Base-by-base conservation (phyloP, 495 filamentous ascomycete species). In the Xylaria castorea region DNA sequence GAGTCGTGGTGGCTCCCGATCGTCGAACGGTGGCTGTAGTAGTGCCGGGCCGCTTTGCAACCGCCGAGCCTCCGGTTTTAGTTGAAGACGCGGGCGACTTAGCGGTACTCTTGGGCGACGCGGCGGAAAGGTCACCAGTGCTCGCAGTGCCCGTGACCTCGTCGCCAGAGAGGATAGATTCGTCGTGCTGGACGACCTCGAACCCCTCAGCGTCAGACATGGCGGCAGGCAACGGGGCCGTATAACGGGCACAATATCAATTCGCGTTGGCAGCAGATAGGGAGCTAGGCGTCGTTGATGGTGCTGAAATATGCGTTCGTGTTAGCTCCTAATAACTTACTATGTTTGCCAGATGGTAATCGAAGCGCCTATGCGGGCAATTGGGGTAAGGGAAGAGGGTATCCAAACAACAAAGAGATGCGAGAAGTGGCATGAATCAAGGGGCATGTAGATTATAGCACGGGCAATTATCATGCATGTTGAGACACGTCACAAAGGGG, bases 171-270 rank as follows among this genome's bases (percentile, higher is more conserved):
- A 79, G 73, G 61, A 80, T 57, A 63, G 80, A 83, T 68, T 82
- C 82, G 18, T 78, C 76, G 62, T 80, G 81, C 75, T 82, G 80
- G 76, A 78, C 79, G 68, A 80, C 81, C 58, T 84, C 83, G 72
- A 81, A 77, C 60, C 78, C 77, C 42, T 85, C 83, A 74, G 73
- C 79, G 76, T 86, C 84, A 71, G 84, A 85, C 83, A 86, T 85
- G 77, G 42, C 79, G 77, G 67, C 65, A 36, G 72, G 68, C 32
- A 57, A 55, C 38, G 61, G 40, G 60, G 51, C 46, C 60, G 55
- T 60, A 46, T 55, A 66, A 67, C 60, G 55, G 50, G 50, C 63
- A 69, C n/a, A 63, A 58, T 60, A 71, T 73, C 73, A 67, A 46
- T 61, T 50, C 53, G 77, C 46, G 50, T 60, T 12, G 69, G 73